A percentile compares a stretch with the other conserved stretches of the same genome.
Evolutionary conservation across 306 rosid species (phyloP).

Genomic region (Delonix regia): DNA sequence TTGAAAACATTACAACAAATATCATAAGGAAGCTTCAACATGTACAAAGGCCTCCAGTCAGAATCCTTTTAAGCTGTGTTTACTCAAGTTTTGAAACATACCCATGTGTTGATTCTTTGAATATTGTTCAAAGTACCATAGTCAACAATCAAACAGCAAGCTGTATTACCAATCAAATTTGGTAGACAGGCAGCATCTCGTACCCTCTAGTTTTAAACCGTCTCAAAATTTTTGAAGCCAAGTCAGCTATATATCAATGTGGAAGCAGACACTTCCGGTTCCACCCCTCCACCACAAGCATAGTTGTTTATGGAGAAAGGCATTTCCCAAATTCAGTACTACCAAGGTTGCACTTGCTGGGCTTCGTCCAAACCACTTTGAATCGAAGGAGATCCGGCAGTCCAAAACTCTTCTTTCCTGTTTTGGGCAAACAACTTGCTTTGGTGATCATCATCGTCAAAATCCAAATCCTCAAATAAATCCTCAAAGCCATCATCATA

Average conservation of each 20-base stretch:
- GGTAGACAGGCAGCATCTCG: not conserved
- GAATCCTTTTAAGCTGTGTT: not conserved
- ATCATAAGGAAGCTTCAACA: not conserved
- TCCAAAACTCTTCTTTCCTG: constrained; percentile 59
- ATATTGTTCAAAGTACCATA: not conserved
- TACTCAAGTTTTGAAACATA: constrained; percentile 6
- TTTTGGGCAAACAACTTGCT: constrained; percentile 31
- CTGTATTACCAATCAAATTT: not conserved
- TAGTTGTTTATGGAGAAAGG: not conserved
- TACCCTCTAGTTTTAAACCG: not conserved
- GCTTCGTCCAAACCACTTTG: constrained; percentile 43
- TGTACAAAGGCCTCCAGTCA: constrained; percentile 9
- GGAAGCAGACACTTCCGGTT: constrained; percentile 15
- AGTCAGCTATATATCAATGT: not conserved
- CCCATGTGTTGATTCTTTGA: not conserved
- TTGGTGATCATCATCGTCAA: constrained; percentile 43
- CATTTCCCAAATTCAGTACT: constrained; percentile 37
- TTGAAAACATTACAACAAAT: not conserved
- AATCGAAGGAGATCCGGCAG: constrained; percentile 44
- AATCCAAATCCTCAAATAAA: constrained; percentile 62
- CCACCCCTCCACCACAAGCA: not conserved
- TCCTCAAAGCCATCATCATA: constrained; percentile 78
- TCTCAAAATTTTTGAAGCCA: not conserved
- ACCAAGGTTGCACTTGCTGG: constrained; percentile 68
- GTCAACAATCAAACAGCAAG: constrained; percentile 14